Base-by-base conservation (phyloP, 768 basidiomycete genomes). In the Trametes villosa region DNA sequence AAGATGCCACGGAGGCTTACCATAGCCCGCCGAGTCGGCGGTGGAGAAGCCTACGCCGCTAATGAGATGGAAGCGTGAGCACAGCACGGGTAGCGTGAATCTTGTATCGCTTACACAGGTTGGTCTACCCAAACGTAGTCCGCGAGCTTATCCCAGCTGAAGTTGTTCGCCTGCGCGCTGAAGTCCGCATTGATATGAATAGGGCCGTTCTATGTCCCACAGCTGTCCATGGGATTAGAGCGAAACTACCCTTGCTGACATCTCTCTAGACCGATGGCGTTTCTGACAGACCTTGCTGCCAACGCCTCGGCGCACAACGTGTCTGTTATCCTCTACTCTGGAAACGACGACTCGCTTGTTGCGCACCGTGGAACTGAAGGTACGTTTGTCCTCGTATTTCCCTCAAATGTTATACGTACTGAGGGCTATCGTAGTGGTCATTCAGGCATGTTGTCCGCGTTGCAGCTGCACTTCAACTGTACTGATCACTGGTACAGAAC, bases 111-210 rank as follows among this genome's bases (percentile, higher is more conserved):
- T 2, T 67, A 80, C 77, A 88, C 88, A 48, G 88, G 89, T 57
- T 90, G 86, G 66, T 91, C 90, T 50, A 91, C 75, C 87, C 86
- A 90, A 36, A 91, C 79, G 63, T 82, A 84, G 71, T 91, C 89
- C 1, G 85, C 82, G 22, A 88, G 68, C 24, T 73, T 79, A 59
- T 80, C 75, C 85, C 87, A 89, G 64, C 82, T 80, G 69, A 83
- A 79, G 3, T 78, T 68, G 63, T 90, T 90, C 13, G 77, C 18
- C 74, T 75, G 3, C 82, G 69, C 9, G 76, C 78, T 51, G 57
- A 83, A 84, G 65, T 89, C 75, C 56, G 72, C 71, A 13, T 78
- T 76, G 46, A 91, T 77, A 2, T 78, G 80, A 46, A 90, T 83
- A 3, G 89, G 89, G 1, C 89, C 89, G 64, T 90, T 91, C 88